Base-by-base conservation (phyloP, 257 asterid species). In the Fraxinus anomala region DNA sequence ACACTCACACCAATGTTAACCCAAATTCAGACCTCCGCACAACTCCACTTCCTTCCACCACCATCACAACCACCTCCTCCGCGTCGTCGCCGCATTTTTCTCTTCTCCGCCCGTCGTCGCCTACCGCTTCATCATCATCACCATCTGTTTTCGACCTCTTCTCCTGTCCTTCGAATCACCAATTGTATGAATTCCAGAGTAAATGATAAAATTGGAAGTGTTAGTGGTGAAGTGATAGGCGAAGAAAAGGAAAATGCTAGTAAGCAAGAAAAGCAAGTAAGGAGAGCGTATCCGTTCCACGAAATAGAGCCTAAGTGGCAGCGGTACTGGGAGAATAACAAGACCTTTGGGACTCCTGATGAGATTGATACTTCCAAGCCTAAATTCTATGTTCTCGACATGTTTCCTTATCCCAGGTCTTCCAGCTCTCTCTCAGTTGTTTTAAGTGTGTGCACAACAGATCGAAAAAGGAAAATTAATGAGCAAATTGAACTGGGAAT, bases 341-440 rank as follows among this genome's bases (percentile, higher is more conserved):
- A 89, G 78, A 93, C 97, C 44, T 96, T 96, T 82, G 86, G 95
- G 49, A 93, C 97, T 31, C 97, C 97, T 1, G 95, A 92, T 89
- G 95, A 89, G 68, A 85, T 96, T 80, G 98, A 96, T 85, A 89
- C 92, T 74, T 88, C 97, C 74, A 96, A 89, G 83, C 98, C 98
- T 13, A 96, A 96, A 80, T 96, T 84, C 87, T 96, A 96, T 75
- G 99, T 96, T 82, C 99, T 93, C 51, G 99, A 96, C 86, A 93
- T 96, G 98, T 96, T 96, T 83, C 99, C 98, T 75, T 96, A 96
- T 84, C 99, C 99, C 76, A 93, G 98, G 99, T 93, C 49, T 59
- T 8, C 19, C 69, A 26, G n/a, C 51, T 76, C 17, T 59, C 70
- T 23, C 68, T 13, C n/a, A 6, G 1, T 24, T 76, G 51, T 14